Evolutionary conservation across 1,139 yeast genomes (phyloP), one percentile per base, ranked within the genome.

Genomic region (Yamadazyma atlantica): DNA sequence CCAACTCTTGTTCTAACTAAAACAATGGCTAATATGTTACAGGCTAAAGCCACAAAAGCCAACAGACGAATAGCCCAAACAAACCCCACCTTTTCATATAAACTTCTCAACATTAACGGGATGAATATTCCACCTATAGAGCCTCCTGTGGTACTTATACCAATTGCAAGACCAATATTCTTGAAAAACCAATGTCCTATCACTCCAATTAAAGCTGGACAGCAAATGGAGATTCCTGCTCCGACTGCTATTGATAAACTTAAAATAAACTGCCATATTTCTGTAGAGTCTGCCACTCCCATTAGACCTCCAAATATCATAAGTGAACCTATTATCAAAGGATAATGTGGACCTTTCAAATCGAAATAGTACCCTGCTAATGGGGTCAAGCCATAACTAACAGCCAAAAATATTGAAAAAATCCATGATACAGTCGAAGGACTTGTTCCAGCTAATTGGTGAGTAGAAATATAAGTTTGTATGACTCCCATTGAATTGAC

Each of bases 401-500:
- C 45, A 19, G 61, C 57, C 38, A 64, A 44, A 41, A 61, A 64
- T 25, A 68, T 55, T 25, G 72, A 64, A 40, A 67, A 68, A 29
- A 68, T 60, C 74, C 73, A 66, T 8, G 70, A 61, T 14, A 80
- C 64, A 6, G 74, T 58, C 2, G 78, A 63, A 2, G 76, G 65
- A 7, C 70, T 57, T 11, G 64, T 51, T 23, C 62, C 53, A 3
- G 57, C 53, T 38, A 82, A 63, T 49, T 80, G 84, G 54, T 82
- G 69, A 36, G 62, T 60, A 2, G 75, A 57, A 2, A 82, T 65
- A 54, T 80, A 80, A 1, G 83, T 73, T 53, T 82, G 85, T 17
- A 81, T 66, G 10, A 80, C 81, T 38, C 87, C 87, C 17, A 75
- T 66, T 2, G 83, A 61, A 48, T 80, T 81, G 42, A 76, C 64